Evolutionary conservation across 2,329 filamentous ascomycete species (phyloP).

Genomic region (Fusarium paranaense): DNA sequence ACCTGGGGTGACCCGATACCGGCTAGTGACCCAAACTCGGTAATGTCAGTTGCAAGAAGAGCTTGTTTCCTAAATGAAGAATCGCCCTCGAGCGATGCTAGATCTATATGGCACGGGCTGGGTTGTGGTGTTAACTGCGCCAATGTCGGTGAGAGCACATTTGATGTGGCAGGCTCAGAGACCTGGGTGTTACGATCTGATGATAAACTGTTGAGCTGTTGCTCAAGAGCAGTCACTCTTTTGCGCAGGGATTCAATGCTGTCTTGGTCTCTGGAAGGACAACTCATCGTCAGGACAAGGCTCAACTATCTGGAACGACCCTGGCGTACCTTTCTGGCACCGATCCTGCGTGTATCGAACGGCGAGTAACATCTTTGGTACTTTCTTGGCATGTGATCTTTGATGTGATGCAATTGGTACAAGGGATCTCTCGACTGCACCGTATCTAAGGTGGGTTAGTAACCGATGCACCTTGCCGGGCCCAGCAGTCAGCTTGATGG

Average conservation of each 20-base stretch:
- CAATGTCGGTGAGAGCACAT: neutral
- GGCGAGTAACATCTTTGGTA: neutral
- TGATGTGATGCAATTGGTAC: neutral
- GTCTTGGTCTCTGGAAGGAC: neutral
- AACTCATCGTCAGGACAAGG: neutral
- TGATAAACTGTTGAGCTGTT: neutral
- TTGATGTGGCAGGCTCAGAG: neutral
- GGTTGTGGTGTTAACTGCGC: neutral
- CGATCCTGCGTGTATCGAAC: neutral
- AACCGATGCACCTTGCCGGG: neutral
- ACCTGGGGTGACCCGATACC: neutral
- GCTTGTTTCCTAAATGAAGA: neutral
- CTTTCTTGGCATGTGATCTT: neutral
- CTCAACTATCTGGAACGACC: neutral
- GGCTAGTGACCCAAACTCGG: neutral
- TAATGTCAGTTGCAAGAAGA: neutral
- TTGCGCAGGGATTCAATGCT: neutral
- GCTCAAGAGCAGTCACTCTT: neutral
- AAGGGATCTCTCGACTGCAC: neutral
- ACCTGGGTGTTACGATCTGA: neutral
- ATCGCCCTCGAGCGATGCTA: neutral
- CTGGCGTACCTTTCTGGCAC: neutral
- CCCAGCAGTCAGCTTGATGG: neutral
- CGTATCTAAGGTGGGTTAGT: neutral
- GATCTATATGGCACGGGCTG: neutral